Percentiles rank a stretch among this genome's conserved stretches.
These are phyloP conservation scores for Tylopilus plumbeoviolaceoides DNA, from an alignment of 768 basidiomycete genomes.

Conservation along the genomic window DNA sequence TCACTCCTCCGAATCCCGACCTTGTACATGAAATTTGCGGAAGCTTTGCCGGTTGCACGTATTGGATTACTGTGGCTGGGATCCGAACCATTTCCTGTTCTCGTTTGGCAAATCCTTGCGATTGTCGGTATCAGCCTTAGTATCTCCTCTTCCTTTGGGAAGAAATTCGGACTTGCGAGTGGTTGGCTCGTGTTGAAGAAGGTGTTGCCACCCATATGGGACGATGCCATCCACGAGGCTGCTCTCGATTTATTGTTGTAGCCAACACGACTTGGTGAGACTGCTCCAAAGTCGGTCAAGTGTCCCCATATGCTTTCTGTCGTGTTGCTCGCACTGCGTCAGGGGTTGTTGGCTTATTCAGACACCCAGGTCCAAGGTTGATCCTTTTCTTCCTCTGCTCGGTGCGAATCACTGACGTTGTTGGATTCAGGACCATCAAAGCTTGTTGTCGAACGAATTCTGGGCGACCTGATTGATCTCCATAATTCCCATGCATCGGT, in stretches of 20 bases:
- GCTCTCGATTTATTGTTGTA: conserved; percentile 71
- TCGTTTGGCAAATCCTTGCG: conserved; percentile 55
- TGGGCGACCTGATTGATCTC: conserved; percentile 66
- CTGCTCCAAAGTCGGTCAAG: conserved; percentile 31
- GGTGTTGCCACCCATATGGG: conserved; percentile 68
- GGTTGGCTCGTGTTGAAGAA: conserved; percentile 78
- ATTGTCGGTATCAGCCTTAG: conserved; percentile 56
- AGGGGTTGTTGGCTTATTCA: conserved; percentile 41
- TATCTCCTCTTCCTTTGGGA: conserved; percentile 58
- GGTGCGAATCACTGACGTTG: background rate
- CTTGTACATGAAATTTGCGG: conserved; percentile 66
- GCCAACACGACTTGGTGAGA: conserved; percentile 15
- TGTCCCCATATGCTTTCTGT: conserved; percentile 72
- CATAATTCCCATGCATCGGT: conserved; percentile 64
- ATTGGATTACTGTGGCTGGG: conserved; percentile 79
- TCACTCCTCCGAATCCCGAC: conserved; percentile 53
- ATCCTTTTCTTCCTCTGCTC: background rate
- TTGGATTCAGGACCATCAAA: conserved; percentile 20
- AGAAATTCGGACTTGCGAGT: conserved; percentile 81
- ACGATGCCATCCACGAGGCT: conserved; percentile 56
- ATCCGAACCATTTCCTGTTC: conserved; percentile 57
- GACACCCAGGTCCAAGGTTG: conserved; percentile 19
- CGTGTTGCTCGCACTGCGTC: conserved; percentile 65
- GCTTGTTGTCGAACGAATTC: conserved; percentile 31
- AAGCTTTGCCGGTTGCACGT: conserved; percentile 72